A percentile compares a stretch with the other conserved stretches of the same genome.
Evolutionary conservation across 2,329 filamentous ascomycete genomes (phyloP).

Genomic region (Talaromyces sp.): DNA sequence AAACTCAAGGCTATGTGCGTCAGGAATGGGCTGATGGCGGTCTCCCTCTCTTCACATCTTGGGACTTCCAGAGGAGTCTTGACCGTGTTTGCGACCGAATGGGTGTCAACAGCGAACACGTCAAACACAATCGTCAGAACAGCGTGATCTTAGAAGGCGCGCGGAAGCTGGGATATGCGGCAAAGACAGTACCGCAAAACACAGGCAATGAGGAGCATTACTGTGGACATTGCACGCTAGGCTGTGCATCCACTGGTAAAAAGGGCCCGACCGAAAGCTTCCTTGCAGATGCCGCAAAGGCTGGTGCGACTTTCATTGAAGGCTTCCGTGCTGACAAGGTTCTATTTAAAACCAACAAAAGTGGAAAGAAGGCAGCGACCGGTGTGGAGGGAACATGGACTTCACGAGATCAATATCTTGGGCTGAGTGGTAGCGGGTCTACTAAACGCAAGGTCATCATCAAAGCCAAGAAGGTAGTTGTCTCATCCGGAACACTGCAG

Average conservation of each 20-base stretch:
- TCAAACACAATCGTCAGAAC: constrained; percentile 75
- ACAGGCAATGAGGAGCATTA: constrained; percentile 72
- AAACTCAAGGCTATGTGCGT: constrained; percentile 75
- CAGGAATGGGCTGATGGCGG: constrained; percentile 75
- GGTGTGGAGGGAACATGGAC: constrained; percentile 78
- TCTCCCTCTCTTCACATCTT: constrained; percentile 72
- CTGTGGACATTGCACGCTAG: constrained; percentile 67
- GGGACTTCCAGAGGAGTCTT: constrained; percentile 74
- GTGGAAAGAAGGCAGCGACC: constrained; percentile 60
- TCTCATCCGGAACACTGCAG: constrained; percentile 76
- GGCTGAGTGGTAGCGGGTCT: constrained; percentile 55
- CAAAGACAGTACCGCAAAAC: constrained; percentile 75
- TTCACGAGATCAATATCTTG: constrained; percentile 66
- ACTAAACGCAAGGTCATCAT: constrained; percentile 67
- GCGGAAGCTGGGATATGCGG: constrained; percentile 71
- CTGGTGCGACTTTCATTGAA: constrained; percentile 81
- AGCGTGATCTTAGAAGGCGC: constrained; percentile 73
- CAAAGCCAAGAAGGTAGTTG: constrained; percentile 76
- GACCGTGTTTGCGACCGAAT: constrained; percentile 79
- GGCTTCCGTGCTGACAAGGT: constrained; percentile 74
- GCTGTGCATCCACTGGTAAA: constrained; percentile 70
- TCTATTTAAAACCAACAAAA: constrained; percentile 60
- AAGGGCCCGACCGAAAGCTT: constrained; percentile 76
- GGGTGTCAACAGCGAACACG: constrained; percentile 68
- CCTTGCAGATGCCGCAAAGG: constrained; percentile 75